Evolutionary conservation across 176 grass and related monocot genomes (phyloP), one percentile per base, ranked within the genome.

Genomic region (Pharus latifolius): DNA sequence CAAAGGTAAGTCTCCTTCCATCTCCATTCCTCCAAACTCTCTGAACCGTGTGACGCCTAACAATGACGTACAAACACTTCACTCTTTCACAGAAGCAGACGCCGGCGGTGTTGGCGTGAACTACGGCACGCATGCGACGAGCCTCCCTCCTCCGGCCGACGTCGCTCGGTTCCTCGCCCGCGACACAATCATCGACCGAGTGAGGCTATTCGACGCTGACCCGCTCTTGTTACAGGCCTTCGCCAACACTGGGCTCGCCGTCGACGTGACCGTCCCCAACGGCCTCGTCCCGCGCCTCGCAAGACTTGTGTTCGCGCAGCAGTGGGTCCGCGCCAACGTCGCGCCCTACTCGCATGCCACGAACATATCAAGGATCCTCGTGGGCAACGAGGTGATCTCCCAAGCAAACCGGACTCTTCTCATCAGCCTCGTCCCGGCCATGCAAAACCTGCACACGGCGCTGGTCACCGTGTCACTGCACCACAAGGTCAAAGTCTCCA

Each of bases 351-450:
- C 53, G 4, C 65, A 68, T 2, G 41, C 63, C 77, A 76, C 77
- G 56, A 84, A 87, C 78, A 73, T 92, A 20, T 60, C 83, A 5
- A 60, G 88, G 1, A 49, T 96, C 58, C 72, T 96, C 40, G 69
- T 92, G 19, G 93, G 93, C 83, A 19, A 82, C 57, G 89, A 97
- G 67, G 74, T 88, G 6, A 44, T 79, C 77, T 82, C 93, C 7
- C 66, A 88, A 32, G 83, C 80, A 59, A 82, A 89, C 80, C 75
- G 78, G 23, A 70, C 83, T 15, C 67, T 92, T 31, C 63, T 86
- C 14, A 52, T 79, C 16, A 31, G 52, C 56, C 83, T 92, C 25
- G 65, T 87, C 5, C 93, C 89, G 30, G 85, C 93, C 41, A 90
- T 97, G 80, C 83, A 67, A 41, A 97, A 82, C 83, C 65, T 92